These are phyloP conservation scores for Pleoardoris graminearum DNA, from an alignment of 2,329 filamentous ascomycete species.

Conservation along the genomic window DNA sequence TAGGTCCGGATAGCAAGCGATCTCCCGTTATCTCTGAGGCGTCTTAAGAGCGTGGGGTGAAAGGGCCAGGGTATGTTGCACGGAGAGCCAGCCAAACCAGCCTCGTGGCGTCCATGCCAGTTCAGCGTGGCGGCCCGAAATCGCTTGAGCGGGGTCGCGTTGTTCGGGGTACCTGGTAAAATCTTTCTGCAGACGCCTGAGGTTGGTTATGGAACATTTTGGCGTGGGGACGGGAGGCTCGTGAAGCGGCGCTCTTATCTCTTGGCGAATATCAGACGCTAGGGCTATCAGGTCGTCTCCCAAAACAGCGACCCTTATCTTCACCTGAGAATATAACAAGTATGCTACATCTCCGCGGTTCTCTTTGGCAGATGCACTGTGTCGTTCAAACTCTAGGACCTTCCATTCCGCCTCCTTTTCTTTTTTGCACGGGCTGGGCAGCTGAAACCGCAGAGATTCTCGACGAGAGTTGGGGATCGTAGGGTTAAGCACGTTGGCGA, in stretches of 20 bases:
- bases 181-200: constrained; percentile 20
- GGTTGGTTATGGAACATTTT: constrained; percentile 21
- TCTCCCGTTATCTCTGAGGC: constrained; percentile 30
- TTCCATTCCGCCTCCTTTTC: constrained; percentile 2
- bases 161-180: constrained; percentile 12
- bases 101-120: constrained; percentile 1
- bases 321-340: constrained; percentile 29
- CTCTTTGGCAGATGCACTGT: constrained; percentile 26
- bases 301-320: constrained; percentile 34
- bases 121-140: neutral
- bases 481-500: neutral
- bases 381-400: constrained; percentile 17
- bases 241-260: constrained; percentile 42
- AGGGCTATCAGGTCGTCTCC: constrained; percentile 19
- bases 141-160: neutral
- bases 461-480: neutral
- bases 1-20: neutral
- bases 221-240: constrained; percentile 34
- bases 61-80: neutral
- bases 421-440: neutral
- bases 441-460: neutral
- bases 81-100: constrained; percentile 7
- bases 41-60: neutral
- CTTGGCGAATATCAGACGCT: constrained; percentile 33
- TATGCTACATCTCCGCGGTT: constrained; percentile 40